Evolutionary conservation across 2,329 filamentous ascomycete species (phyloP).

Genomic region (Capronia coronata): DNA sequence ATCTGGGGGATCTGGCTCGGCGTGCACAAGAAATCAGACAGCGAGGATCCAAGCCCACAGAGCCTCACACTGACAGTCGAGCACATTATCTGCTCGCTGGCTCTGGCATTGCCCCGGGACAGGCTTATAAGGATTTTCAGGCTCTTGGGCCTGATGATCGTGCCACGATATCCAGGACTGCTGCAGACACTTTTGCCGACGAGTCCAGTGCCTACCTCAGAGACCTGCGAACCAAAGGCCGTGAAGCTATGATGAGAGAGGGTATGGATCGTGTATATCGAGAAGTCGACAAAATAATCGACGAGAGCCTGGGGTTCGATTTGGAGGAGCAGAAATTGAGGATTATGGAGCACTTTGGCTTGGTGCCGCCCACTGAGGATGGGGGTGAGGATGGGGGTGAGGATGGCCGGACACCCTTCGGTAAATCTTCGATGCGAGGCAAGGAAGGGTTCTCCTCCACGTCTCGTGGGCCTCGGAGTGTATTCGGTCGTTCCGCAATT

Average conservation of each 20-base stretch:
- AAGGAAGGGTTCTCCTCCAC: conserved; percentile 3
- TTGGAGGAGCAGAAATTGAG: conserved; percentile 90
- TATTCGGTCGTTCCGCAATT: conserved; percentile 64
- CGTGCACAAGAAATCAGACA: conserved; percentile 72
- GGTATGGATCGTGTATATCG: conserved; percentile 81
- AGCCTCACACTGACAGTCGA: conserved; percentile 43
- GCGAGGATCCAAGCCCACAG: conserved; percentile 45
- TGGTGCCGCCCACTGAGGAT: conserved; percentile 48
- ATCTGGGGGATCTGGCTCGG: conserved; percentile 75
- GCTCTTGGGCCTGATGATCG: conserved; percentile 62
- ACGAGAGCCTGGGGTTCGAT: conserved; percentile 90
- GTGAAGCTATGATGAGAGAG: conserved; percentile 83
- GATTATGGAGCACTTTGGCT: conserved; percentile 95
- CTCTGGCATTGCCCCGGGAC: conserved; percentile 82
- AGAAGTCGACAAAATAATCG: conserved; percentile 89
- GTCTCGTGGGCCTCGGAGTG: conserved; percentile 39
- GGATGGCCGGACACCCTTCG: conserved; percentile 43
- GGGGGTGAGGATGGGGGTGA: conserved; percentile 25
- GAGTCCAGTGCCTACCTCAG: conserved; percentile 56
- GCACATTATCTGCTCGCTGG: conserved; percentile 87
- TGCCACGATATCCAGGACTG: conserved; percentile 1
- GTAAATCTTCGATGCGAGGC: conserved; percentile 28
- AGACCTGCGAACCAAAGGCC: conserved; percentile 83
- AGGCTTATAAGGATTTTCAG: conserved; percentile 79
- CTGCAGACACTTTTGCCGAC: conserved; percentile 20